These are phyloP conservation scores for Aspergillus nanangensis DNA, from an alignment of 495 filamentous ascomycete genomes.

Conservation along the genomic window DNA sequence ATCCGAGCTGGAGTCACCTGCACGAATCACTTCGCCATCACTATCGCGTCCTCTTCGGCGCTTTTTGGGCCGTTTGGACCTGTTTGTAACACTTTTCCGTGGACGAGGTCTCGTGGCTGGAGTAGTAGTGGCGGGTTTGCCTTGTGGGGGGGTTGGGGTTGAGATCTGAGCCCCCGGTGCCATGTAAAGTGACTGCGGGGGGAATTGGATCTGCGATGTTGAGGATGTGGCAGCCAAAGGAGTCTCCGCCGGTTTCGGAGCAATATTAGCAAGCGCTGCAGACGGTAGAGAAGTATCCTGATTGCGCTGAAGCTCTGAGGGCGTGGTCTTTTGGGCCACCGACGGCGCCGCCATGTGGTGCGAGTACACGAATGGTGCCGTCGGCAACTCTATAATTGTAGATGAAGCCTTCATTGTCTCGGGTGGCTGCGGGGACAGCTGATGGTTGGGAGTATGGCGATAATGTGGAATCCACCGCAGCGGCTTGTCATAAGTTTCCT, in stretches of 20 bases:
- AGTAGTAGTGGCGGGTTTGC: conserved; percentile 9
- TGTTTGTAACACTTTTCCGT: conserved; percentile 9
- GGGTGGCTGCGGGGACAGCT: neutral
- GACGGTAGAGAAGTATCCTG: neutral
- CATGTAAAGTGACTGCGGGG: neutral
- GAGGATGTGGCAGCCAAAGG: neutral
- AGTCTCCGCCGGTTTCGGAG: conserved; percentile 11
- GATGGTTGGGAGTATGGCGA: neutral
- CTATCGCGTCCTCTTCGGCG: conserved; percentile 44
- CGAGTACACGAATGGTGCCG: conserved; percentile 17
- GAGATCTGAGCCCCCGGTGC: conserved; percentile 2
- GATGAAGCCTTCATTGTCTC: conserved; percentile 21
- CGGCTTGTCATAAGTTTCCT: no score
- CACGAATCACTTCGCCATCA: conserved; percentile 40
- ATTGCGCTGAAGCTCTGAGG: conserved; percentile 1
- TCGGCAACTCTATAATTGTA: conserved; percentile 20
- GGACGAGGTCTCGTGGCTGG: conserved; percentile 8
- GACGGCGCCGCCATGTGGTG: conserved; percentile 7
- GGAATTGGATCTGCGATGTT: neutral
- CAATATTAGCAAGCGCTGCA: conserved; percentile 10
- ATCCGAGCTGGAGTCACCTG: conserved; percentile 42
- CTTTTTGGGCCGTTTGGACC: conserved; percentile 30
- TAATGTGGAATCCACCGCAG: no score
- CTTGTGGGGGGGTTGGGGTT: neutral
- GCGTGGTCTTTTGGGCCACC: conserved; percentile 1